A percentile compares a stretch with the other conserved stretches of the same genome.
These are phyloP conservation scores for Nicotiana otophora DNA, from an alignment of 257 asterid species.

Conservation along the genomic window DNA sequence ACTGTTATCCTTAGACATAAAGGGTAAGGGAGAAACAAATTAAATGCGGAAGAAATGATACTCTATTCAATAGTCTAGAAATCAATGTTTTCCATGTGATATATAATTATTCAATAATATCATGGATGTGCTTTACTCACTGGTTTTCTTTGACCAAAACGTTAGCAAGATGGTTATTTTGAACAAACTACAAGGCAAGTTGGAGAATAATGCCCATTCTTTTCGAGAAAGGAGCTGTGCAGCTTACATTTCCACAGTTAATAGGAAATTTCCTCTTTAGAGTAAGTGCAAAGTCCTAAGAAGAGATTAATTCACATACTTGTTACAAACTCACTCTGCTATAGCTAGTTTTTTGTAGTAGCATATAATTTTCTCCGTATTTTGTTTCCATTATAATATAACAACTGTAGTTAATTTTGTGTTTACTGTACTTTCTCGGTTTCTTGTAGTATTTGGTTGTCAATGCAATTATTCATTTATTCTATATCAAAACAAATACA, in stretches of 20 bases:
- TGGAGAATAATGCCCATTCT: neutral
- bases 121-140: neutral
- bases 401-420: neutral
- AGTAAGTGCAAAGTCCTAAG: neutral
- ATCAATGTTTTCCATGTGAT: neutral
- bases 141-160: neutral
- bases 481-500: neutral
- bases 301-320: neutral
- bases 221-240: neutral
- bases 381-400: no score
- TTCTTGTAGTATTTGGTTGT: neutral
- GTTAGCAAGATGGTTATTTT: neutral
- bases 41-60: neutral
- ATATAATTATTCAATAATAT: neutral
- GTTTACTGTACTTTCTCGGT: neutral
- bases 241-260: no score
- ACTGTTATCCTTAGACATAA: neutral
- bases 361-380: neutral
- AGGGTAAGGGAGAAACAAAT: neutral
- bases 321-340: neutral
- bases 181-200: neutral
- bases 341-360: no score
- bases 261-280: neutral
- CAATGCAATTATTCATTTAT: neutral
- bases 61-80: neutral